phyloP scores from a whole-genome alignment of 176 grass and related monocot genomes.

The Triticum monococcum region DNA sequence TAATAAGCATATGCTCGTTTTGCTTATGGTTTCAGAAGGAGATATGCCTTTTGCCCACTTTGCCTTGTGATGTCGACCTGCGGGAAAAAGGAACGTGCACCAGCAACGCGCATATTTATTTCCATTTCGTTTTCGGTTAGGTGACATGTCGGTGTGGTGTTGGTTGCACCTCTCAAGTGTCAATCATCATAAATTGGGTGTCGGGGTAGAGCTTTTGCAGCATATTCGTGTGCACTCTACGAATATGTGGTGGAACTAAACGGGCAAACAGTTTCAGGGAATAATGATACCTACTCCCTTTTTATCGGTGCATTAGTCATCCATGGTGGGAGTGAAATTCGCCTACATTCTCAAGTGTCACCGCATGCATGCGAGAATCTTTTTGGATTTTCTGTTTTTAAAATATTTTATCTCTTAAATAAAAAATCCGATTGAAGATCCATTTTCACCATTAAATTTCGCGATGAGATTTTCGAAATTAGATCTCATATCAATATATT shows the following conservation, averaged over 20 bases:
- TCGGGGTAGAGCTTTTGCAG: neutral
- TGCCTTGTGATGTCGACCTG: neutral
- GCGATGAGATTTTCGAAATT: too few species aligned
- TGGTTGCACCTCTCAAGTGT: neutral
- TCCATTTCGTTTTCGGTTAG: neutral
- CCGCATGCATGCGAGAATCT: too few species aligned
- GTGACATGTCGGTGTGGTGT: constrained; percentile 17
- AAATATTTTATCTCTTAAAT: too few species aligned
- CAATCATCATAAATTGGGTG: neutral
- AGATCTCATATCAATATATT: too few species aligned
- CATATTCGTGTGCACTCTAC: constrained; percentile 2
- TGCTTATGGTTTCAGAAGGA: neutral
- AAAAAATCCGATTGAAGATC: too few species aligned
- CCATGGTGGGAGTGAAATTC: too few species aligned
- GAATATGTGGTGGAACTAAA: neutral
- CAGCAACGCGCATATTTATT: neutral
- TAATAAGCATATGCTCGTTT: neutral
- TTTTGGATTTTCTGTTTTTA: too few species aligned
- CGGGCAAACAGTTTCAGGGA: neutral
- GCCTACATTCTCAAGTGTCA: too few species aligned
- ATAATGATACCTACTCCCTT: neutral
- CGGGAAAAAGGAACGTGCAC: neutral
- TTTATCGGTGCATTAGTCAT: too few species aligned
- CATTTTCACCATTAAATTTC: too few species aligned
- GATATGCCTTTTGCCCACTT: constrained; percentile 12